A percentile compares a stretch with the other conserved stretches of the same genome.
Conservation (phyloP, 176 grass and related monocot species). For the Eleusine indica region DNA sequence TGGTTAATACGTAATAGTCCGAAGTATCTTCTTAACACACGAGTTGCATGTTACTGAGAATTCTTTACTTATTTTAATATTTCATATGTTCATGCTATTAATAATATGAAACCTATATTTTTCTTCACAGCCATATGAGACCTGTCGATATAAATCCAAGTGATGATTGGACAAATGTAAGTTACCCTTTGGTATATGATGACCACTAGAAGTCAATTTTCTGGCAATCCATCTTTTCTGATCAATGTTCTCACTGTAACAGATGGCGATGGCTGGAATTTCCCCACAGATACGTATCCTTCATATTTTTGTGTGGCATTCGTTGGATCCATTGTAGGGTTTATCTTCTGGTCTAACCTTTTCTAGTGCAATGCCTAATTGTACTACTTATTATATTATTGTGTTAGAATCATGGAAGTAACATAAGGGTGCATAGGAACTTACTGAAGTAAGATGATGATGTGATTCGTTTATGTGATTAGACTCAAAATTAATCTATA, state of each 20-base stretch:
- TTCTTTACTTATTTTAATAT: slow-evolving; percentile 5
- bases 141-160: slow-evolving; percentile 76
- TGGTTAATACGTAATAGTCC: not conserved
- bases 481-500: slow-evolving; percentile 16
- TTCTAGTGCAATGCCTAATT: slow-evolving; percentile 4
- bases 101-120: slow-evolving; percentile 29
- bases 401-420: slow-evolving; percentile 8
- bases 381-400: slow-evolving; percentile 2
- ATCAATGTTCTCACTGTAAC: slow-evolving; percentile 43
- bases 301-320: slow-evolving; percentile 24
- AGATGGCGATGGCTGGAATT: slow-evolving; percentile 91
- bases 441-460: slow-evolving; percentile 24
- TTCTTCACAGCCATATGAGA: slow-evolving; percentile 71
- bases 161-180: slow-evolving; percentile 92
- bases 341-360: slow-evolving; percentile 3
- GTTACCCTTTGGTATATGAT: slow-evolving; percentile 12
- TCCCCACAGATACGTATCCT: slow-evolving; percentile 92
- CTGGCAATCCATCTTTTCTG: slow-evolving; percentile 24
- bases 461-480: slow-evolving; percentile 39
- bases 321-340: not conserved
- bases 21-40: slow-evolving; percentile 1
- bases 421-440: not conserved
- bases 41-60: not conserved
- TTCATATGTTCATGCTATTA: slow-evolving; percentile 22
- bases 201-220: not conserved